Base-by-base conservation (phyloP, 192 early-diverging fungal genomes). In the Chytriomyces confervae region DNA sequence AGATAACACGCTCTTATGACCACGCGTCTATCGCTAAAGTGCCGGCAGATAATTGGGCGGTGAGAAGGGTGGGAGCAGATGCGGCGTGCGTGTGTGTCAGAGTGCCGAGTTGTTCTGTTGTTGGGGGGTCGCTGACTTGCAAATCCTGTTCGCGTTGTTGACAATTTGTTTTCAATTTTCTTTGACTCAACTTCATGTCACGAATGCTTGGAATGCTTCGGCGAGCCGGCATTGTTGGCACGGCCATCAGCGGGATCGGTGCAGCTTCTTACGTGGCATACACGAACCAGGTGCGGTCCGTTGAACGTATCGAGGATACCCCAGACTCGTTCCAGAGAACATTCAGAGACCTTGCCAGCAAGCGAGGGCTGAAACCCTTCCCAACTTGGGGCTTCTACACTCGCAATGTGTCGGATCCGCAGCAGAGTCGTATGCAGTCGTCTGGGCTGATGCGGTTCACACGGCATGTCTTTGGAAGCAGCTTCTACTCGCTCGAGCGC, bases 91-190 rank as follows among this genome's bases (percentile, higher is more conserved):
- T 36, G 36, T 36, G 36, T 36, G 36, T 36, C 3, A 36, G 36
- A 36, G 36, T 36, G 36, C 36, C 4, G 36, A 4, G 36, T 4
- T 36, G 36, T 36, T 9, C 93, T 94, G 1, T 81, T 94, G 8
- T 63, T 94, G 7, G 95, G 95, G 95, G 95, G 95, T 46, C 36
- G 36, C 36, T 36, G 36, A 36, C 36, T 36, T 36, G 36, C 36
- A 36, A 36, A 36, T 36, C 36, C 36, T 36, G 36, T 36, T 36
- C 36, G 36, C 36, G 36, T 36, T 36, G 36, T 36, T 36, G 36
- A 36, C 36, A 36, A 36, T 36, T 36, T 36, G 36, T 36, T 36
- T 4, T 36, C 36, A 36, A 36, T 36, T 36, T 36, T 36, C 36
- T 36, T 36, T 36, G 36, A 36, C 36, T 36, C 36, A 36, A 36